These are phyloP conservation scores for Quercus phellos DNA, from an alignment of 331 rosid species.

Conservation along the genomic window DNA sequence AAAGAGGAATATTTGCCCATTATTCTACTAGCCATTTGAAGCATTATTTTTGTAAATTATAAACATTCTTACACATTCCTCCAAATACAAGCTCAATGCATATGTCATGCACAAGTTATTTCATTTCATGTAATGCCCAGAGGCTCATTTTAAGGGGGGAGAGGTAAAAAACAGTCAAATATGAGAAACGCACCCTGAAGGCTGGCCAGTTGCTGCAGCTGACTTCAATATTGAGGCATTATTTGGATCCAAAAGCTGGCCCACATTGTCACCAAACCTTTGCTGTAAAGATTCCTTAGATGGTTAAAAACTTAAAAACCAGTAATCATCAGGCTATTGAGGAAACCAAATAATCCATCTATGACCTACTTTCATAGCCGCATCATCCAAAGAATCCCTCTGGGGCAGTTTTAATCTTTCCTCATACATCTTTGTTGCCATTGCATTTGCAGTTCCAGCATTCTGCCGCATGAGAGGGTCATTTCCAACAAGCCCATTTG, in stretches of 20 bases:
- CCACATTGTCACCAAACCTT: conserved; percentile 87
- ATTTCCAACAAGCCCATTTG: conserved; percentile 86
- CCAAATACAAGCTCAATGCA: background rate
- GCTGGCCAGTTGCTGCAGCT: conserved; percentile 81
- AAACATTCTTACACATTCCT: background rate
- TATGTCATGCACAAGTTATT: background rate
- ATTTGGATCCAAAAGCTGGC: conserved; percentile 82
- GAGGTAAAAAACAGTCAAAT: background rate
- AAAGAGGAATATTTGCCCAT: background rate
- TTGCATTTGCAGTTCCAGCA: conserved; percentile 83
- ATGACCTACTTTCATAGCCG: conserved; percentile 64
- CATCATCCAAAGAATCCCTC: conserved; percentile 90
- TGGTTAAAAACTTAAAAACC: conserved; percentile 17
- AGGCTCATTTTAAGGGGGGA: background rate
- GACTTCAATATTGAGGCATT: conserved; percentile 86
- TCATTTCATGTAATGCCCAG: background rate
- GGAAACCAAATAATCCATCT: conserved; percentile 13
- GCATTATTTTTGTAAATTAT: background rate
- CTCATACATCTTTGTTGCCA: conserved; percentile 94
- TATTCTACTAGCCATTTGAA: background rate
- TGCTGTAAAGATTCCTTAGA: conserved; percentile 53
- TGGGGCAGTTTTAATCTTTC: conserved; percentile 86
- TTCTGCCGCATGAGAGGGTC: conserved; percentile 65
- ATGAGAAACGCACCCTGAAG: conserved; percentile 70
- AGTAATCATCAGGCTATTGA: background rate